These are phyloP conservation scores for Pulveroboletus sp. DNA, from an alignment of 768 basidiomycete genomes.

Conservation along the genomic window DNA sequence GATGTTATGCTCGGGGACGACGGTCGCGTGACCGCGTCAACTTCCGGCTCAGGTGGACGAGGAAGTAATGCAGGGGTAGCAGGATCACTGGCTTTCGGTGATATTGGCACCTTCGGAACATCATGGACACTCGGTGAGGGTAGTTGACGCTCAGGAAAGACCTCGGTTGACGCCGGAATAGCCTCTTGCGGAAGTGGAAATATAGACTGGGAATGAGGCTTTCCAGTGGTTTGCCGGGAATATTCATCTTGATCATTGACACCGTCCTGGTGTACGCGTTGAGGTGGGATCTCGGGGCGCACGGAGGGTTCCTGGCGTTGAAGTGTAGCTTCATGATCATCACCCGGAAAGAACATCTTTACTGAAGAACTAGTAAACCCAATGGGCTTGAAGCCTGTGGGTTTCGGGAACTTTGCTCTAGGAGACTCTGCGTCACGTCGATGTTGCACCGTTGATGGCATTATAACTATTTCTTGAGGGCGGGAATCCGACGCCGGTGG, in stretches of 20 bases:
- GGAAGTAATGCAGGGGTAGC: slow-evolving; percentile 17
- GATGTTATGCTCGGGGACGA: slow-evolving; percentile 28
- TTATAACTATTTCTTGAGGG: slow-evolving; percentile 9
- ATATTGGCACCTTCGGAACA: slow-evolving; percentile 15
- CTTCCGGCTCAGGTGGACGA: slow-evolving; percentile 22
- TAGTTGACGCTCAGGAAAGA: slow-evolving; percentile 11
- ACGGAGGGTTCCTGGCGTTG: slow-evolving; percentile 14
- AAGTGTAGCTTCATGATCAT: slow-evolving; percentile 47
- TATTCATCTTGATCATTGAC: slow-evolving; percentile 20
- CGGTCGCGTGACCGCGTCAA: slow-evolving; percentile 25
- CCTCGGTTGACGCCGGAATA: slow-evolving; percentile 5
- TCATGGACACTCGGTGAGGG: slow-evolving; percentile 20
- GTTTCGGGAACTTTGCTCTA: slow-evolving; percentile 31
- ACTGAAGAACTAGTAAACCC: slow-evolving; percentile 51
- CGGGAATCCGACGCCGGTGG: slow-evolving; percentile 19
- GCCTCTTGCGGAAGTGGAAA: slow-evolving; percentile 9
- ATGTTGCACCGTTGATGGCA: slow-evolving; percentile 8
- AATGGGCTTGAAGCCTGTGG: slow-evolving; percentile 67
- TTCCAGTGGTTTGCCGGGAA: slow-evolving; percentile 4
- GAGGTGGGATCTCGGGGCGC: slow-evolving; percentile 26
- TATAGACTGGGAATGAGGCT: not conserved
- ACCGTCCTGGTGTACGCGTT: slow-evolving; percentile 26
- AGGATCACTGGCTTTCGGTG: slow-evolving; percentile 26
- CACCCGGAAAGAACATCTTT: slow-evolving; percentile 79
- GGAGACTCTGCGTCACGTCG: slow-evolving; percentile 19